Conservation (phyloP, 306 rosid species). For the Cucumis cinereus region DNA sequence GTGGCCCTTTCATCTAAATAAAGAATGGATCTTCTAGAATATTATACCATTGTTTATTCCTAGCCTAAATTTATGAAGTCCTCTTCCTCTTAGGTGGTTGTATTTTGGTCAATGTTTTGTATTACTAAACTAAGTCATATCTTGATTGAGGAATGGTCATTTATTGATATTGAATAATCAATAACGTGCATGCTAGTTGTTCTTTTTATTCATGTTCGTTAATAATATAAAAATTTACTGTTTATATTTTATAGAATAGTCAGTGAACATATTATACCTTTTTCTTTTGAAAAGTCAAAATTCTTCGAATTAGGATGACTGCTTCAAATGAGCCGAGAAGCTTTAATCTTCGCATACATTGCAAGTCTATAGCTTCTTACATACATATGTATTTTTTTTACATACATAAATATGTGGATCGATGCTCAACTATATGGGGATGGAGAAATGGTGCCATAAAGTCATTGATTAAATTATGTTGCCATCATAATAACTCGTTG, state of each 20-base stretch:
- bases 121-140: not conserved
- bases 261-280: not conserved
- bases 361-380: too few relatives aligned
- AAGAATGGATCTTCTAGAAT: not conserved
- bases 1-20: not conserved
- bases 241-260: not conserved
- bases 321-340: not conserved
- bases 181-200: not conserved
- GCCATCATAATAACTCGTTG: not conserved
- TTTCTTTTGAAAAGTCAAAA: too few relatives aligned
- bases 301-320: not conserved
- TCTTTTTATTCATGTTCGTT: not conserved
- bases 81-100: not conserved
- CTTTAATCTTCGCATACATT: too few relatives aligned
- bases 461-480: not conserved
- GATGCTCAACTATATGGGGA: too few relatives aligned
- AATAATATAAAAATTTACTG: not conserved
- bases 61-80: not conserved
- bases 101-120: not conserved
- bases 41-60: not conserved
- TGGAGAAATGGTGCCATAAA: too few relatives aligned
- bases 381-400: too few relatives aligned
- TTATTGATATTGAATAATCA: not conserved
- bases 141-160: not conserved
- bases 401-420: too few relatives aligned